Base-by-base conservation (phyloP, 495 filamentous ascomycete species). In the Xanthoparmelia taractica region DNA sequence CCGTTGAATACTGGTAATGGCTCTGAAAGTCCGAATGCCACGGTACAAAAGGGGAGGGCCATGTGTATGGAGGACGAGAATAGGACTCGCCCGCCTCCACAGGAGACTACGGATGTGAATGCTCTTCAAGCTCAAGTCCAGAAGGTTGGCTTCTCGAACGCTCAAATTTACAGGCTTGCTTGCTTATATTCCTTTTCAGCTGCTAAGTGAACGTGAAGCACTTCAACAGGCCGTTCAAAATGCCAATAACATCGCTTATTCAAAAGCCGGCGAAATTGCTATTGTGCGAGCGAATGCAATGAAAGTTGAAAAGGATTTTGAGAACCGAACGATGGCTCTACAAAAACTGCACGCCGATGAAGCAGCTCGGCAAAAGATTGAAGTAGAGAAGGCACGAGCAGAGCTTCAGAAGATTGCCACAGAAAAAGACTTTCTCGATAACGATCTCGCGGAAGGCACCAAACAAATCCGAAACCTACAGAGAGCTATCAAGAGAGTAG, bases 201-300 rank as follows among this genome's bases (percentile, higher is more conserved):
- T 86, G 48, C 75, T 82, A 67, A 76, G 72, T 59, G 80, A 87
- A 68, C 77, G 76, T 59, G 75, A 80, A 31, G 72, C 71, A 20
- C 74, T 85, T 27, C 71, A 76, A 60, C 72, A 76, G 56, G 75
- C 80, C 29, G 67, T 84, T 34, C 68, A 79, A 40, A 73, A 74
- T 17, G 84, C 83, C 15, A 83, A 77, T 69, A 70, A 72, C 20
- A 72, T 73, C 45, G 74, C 78, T 1, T 75, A 78, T 63, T 76
- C 80, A 18, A 88, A 86, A 71, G 69, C 78, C 15, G 87, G 87
- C 3, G 87, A 91, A 73, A 85, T 85, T 34, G 76, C 85, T 27
- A 88, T 88, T 15, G 78, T 89, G 36, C 84, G 87, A 10, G 80
- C 82, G 8, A 87, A 88, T 59, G 79, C 83, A 58, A 73, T 76